phyloP scores from a whole-genome alignment of 352 stramenopile species.

The Phytophthora pini region DNA sequence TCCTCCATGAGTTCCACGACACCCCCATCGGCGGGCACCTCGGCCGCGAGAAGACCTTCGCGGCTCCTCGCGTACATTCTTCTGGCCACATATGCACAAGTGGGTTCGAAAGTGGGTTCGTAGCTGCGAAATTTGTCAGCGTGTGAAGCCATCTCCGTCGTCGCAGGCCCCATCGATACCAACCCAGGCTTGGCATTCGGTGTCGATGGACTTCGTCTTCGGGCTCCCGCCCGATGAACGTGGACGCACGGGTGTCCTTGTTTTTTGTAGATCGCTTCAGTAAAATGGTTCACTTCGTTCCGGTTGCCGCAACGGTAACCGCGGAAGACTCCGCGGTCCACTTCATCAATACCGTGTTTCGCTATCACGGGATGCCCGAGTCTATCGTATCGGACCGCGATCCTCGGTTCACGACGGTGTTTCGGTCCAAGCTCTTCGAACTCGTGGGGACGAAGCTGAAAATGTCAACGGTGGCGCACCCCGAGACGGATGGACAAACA shows the following conservation, averaged over 20 bases:
- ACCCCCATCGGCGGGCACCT: neutral
- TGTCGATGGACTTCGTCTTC: constrained; percentile 11
- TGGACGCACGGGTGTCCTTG: neutral
- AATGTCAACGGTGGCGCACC: neutral
- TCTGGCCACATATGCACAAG: constrained; percentile 39
- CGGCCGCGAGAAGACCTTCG: constrained; percentile 31
- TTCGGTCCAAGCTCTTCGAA: neutral
- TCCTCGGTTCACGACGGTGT: neutral
- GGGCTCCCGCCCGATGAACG: neutral
- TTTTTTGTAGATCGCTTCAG: constrained; percentile 2
- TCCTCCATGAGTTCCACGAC: neutral
- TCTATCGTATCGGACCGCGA: constrained; percentile 1
- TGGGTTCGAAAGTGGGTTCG: constrained; percentile 22
- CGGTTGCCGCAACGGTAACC: neutral
- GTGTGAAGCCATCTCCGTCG: constrained; percentile 14
- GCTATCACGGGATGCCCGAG: neutral
- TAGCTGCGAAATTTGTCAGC: constrained; percentile 20
- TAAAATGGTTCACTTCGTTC: neutral
- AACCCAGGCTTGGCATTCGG: neutral
- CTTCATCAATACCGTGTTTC: neutral
- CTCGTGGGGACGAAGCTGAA: neutral
- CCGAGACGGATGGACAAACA: neutral
- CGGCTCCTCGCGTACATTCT: constrained; percentile 6
- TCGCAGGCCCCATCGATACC: neutral
- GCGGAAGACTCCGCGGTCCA: neutral